phyloP scores from a whole-genome alignment of 192 early-diverging fungal genomes.

The Backusella australiensis region DNA sequence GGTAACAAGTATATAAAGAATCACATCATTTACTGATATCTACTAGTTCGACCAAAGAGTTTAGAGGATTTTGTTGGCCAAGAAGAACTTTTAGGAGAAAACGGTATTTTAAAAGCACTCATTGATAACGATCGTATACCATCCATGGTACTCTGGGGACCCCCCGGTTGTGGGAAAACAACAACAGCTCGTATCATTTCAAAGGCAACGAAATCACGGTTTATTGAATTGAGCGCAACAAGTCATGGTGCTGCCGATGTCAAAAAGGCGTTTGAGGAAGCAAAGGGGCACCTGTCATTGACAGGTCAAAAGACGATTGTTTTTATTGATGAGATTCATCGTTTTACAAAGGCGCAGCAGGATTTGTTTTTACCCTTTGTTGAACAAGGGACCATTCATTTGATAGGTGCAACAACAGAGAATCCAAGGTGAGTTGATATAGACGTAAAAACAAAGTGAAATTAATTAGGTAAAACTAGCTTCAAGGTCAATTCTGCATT shows the following conservation, averaged over 20 bases:
- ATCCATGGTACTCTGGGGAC: slow-evolving; percentile 78
- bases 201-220: slow-evolving; percentile 44
- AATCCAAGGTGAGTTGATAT: slow-evolving; percentile 50
- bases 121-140: slow-evolving; percentile 67
- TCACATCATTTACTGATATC: too few species aligned
- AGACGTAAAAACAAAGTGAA: not conserved
- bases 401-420: slow-evolving; percentile 79
- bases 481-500: slow-evolving; percentile 83
- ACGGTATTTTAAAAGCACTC: slow-evolving; percentile 60
- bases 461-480: not conserved
- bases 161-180: slow-evolving; percentile 38
- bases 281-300: slow-evolving; percentile 52
- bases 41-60: slow-evolving; percentile 47
- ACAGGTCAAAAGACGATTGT: slow-evolving; percentile 65
- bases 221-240: slow-evolving; percentile 49
- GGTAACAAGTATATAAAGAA: slow-evolving; percentile 17
- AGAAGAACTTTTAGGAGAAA: slow-evolving; percentile 60
- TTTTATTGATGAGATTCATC: slow-evolving; percentile 89
- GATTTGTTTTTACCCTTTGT: slow-evolving; percentile 81
- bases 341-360: slow-evolving; percentile 88
- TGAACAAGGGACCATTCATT: slow-evolving; percentile 68
- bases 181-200: slow-evolving; percentile 45
- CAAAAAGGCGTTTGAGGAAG: slow-evolving; percentile 70
- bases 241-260: slow-evolving; percentile 60
- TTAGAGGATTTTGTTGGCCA: slow-evolving; percentile 77